phyloP scores from a whole-genome alignment of 331 rosid genomes.

The Dryas integrifolia region DNA sequence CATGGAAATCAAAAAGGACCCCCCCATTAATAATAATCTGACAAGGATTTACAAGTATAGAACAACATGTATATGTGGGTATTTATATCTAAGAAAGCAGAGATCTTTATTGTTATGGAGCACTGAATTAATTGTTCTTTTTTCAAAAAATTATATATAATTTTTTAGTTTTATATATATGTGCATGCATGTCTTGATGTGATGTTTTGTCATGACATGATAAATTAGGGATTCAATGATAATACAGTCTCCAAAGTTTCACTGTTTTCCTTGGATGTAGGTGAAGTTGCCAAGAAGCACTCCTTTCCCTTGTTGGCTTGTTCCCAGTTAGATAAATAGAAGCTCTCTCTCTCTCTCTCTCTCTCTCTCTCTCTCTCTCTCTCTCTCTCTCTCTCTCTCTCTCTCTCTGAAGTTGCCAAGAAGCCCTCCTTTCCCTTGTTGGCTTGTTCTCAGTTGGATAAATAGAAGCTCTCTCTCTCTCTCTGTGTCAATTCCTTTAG shows the following conservation, averaged over 20 bases:
- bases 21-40: too few relatives aligned
- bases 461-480: neutral
- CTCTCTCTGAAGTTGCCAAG: too few relatives aligned
- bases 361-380: too few relatives aligned
- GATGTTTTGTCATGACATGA: conserved; percentile 24
- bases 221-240: conserved; percentile 14
- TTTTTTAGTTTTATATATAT: too few relatives aligned
- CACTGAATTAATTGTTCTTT: too few relatives aligned
- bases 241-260: conserved; percentile 35
- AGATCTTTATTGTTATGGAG: conserved; percentile 6
- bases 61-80: conserved; percentile 24
- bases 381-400: neutral
- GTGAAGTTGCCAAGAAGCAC: conserved; percentile 45
- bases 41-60: too few relatives aligned
- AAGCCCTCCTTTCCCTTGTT: too few relatives aligned
- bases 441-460: neutral
- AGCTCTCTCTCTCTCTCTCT: neutral
- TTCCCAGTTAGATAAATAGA: neutral
- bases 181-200: conserved; percentile 19
- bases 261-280: conserved; percentile 40
- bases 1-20: conserved; percentile 29
- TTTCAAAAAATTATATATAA: too few relatives aligned
- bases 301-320: conserved; percentile 9
- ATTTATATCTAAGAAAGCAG: conserved; percentile 35
- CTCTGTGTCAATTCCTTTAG: too few relatives aligned